Evolutionary conservation across 1,139 yeast genomes (phyloP).

Genomic region (Debaryomyces robertsiae): DNA sequence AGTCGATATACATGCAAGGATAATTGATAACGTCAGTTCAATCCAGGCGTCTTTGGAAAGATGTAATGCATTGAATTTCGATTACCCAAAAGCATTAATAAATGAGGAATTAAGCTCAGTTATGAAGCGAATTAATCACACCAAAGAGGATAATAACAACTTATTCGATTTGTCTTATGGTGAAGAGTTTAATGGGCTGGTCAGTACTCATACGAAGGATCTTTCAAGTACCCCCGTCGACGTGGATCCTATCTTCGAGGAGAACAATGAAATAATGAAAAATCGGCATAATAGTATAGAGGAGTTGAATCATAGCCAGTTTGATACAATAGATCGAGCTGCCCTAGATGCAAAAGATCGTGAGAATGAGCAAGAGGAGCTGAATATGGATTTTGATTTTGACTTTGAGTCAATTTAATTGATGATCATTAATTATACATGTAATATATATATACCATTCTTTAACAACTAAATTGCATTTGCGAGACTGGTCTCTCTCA

Average conservation of each 20-base stretch:
- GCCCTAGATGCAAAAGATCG: neutral
- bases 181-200: neutral
- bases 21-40: conserved; percentile 18
- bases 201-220: neutral
- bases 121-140: conserved; percentile 11
- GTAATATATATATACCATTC: neutral
- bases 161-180: neutral
- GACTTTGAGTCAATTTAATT: conserved; percentile 2
- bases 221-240: conserved; percentile 6
- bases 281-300: neutral
- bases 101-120: conserved; percentile 17
- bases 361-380: neutral
- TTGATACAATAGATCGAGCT: neutral
- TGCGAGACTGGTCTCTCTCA: neutral
- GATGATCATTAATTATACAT: neutral
- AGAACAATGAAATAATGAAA: neutral
- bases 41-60: conserved; percentile 27
- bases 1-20: conserved; percentile 7
- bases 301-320: neutral
- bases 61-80: conserved; percentile 34
- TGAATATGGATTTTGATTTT: conserved; percentile 6
- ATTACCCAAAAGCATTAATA: conserved; percentile 28
- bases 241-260: conserved; percentile 6
- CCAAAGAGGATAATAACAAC: neutral
- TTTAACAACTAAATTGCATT: neutral